Conservation (phyloP, 2,329 filamentous ascomycete genomes). For the Xylariaceae sp. region DNA sequence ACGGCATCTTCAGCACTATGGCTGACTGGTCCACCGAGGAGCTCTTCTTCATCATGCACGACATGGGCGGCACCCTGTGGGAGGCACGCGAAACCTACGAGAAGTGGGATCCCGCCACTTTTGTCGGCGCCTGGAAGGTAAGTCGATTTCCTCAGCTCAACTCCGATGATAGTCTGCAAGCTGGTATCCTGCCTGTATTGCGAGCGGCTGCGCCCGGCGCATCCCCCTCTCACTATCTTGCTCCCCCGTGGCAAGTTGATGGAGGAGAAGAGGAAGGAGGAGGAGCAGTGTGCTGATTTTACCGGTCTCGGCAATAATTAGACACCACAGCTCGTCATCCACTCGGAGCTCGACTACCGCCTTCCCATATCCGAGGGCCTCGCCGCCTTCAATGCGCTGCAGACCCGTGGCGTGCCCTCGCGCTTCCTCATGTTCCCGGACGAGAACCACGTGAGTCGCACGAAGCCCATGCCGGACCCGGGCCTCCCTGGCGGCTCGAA, state of each 20-base stretch:
- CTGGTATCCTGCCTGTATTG: too few species aligned
- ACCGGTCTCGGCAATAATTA: too few species aligned
- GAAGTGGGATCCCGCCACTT: conserved; percentile 60
- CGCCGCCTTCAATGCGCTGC: conserved; percentile 78
- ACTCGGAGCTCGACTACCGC: conserved; percentile 85
- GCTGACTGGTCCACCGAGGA: conserved; percentile 60
- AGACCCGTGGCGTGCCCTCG: conserved; percentile 66
- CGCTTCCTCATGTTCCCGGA: conserved; percentile 74
- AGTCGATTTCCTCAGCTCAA: too few species aligned
- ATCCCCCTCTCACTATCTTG: too few species aligned
- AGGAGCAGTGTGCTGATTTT: too few species aligned
- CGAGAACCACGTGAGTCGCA: conserved; percentile 50
- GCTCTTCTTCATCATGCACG: conserved; percentile 63
- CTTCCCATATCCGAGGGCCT: conserved; percentile 79
- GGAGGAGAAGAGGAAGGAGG: too few species aligned
- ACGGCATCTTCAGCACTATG: conserved; percentile 71
- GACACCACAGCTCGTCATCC: conserved; percentile 81
- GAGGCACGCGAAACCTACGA: conserved; percentile 57
- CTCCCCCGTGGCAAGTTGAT: too few species aligned
- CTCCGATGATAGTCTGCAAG: too few species aligned
- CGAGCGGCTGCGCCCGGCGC: too few species aligned
- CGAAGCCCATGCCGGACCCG: conserved; percentile 12
- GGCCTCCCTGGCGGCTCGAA: not conserved
- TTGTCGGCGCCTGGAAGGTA: conserved; percentile 66
- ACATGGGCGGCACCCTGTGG: conserved; percentile 56